These are phyloP conservation scores for Lentinula novae-zelandiae DNA, from an alignment of 1,284 basidiomycete genomes.

Conservation along the genomic window DNA sequence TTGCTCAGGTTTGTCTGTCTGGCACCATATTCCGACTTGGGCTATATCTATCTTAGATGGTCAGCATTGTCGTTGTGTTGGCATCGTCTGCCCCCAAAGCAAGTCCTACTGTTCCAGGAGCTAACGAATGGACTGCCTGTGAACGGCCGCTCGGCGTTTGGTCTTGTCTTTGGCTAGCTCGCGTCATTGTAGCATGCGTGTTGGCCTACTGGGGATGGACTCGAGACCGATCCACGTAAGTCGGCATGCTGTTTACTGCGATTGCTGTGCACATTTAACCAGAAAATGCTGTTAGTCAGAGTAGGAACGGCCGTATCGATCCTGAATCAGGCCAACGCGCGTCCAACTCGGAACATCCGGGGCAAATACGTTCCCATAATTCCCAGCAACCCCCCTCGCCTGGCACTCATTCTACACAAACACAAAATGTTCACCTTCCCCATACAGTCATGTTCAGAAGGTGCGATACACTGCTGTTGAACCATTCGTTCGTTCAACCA, in stretches of 20 bases:
- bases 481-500: not conserved
- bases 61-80: constrained; percentile 52
- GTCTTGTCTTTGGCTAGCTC: constrained; percentile 65
- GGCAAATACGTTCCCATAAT: not conserved
- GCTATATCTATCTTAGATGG: constrained; percentile 34
- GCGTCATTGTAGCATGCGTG: constrained; percentile 47
- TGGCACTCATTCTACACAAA: not conserved
- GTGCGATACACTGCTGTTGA: constrained; percentile 27
- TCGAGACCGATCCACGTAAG: constrained; percentile 43
- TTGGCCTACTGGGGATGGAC: constrained; percentile 61
- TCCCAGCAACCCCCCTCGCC: not conserved
- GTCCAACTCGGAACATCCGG: not conserved
- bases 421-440: constrained; percentile 13
- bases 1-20: constrained; percentile 48
- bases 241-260: constrained; percentile 4
- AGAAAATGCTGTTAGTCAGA: not conserved
- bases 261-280: constrained; percentile 1
- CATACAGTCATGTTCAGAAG: constrained; percentile 33
- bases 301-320: constrained; percentile 1
- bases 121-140: constrained; percentile 65
- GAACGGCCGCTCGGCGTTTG: constrained; percentile 65
- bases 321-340: constrained; percentile 6
- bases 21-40: not conserved
- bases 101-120: constrained; percentile 41
- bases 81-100: constrained; percentile 43